Evolutionary conservation across 2,329 filamentous ascomycete species (phyloP).

Genomic region (Clarireedia homoeocarpa): DNA sequence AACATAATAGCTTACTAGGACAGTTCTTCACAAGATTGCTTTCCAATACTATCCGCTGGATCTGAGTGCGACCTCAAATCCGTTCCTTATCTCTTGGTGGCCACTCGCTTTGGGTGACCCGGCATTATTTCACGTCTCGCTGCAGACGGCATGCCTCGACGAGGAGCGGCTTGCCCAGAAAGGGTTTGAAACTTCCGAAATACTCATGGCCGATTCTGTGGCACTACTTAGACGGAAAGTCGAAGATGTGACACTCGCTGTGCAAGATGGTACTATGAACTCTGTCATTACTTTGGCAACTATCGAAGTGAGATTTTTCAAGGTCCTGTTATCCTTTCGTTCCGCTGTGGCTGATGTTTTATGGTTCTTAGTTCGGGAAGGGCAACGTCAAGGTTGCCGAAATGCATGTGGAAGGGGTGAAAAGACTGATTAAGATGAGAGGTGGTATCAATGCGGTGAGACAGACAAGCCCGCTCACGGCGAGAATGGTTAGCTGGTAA

Average conservation of each 20-base stretch:
- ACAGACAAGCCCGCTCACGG: constrained; percentile 18
- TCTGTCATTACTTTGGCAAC: too few species aligned
- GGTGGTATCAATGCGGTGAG: constrained; percentile 16
- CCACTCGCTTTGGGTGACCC: constrained; percentile 48
- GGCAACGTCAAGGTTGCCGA: constrained; percentile 33
- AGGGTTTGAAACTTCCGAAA: constrained; percentile 45
- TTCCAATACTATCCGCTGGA: constrained; percentile 55
- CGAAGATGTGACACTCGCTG: constrained; percentile 36
- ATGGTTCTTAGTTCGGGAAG: too few species aligned
- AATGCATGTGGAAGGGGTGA: constrained; percentile 21
- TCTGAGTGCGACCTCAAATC: constrained; percentile 43
- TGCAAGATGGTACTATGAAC: constrained; percentile 42
- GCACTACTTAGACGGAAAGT: constrained; percentile 43
- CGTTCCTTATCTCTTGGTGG: constrained; percentile 54
- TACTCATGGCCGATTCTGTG: constrained; percentile 51
- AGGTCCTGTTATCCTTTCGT: too few species aligned
- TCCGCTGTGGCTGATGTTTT: too few species aligned
- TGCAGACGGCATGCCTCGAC: constrained; percentile 51
- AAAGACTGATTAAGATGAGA: constrained; percentile 18
- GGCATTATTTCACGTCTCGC: constrained; percentile 49
- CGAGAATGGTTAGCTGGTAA: constrained; percentile 23
- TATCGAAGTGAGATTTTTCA: too few species aligned
- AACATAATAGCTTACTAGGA: constrained; percentile 19
- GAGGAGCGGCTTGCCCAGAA: constrained; percentile 43
- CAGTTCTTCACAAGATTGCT: constrained; percentile 49